Evolutionary conservation across 2,329 filamentous ascomycete species (phyloP), one percentile per base, ranked within the genome.

Genomic region (Arthrobotrys sinensis): DNA sequence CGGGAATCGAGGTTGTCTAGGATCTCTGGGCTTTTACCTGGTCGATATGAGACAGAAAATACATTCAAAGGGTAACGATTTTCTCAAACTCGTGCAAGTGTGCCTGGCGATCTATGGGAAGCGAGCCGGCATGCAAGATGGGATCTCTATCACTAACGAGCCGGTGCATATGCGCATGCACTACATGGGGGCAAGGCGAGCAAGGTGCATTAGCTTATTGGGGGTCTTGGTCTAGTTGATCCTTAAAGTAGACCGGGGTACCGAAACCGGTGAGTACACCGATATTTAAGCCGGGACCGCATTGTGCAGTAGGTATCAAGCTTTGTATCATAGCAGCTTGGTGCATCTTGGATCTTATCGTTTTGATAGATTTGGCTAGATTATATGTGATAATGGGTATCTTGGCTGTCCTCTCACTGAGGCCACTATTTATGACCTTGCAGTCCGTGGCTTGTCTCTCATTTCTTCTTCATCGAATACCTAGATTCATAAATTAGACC

Each of bases 391-490:
- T 14, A 38, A 24, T 21, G 10, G 28, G 8, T 14, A 19, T 21
- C 14, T 16, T 12, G 4, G 45, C 7, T 24, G 16, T 6, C 34
- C 16, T 32, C 32, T 6, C 16, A 34, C 11, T 19, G n/a, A 2
- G 14, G 12, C 40, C 40, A 12, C 40, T n/a, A 45, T 45, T 5
- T 2, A 16, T 3, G 11, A 12, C 10, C 21, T 32, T 32, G 21
- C 8, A 52, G 24, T 28, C 48, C 16, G n/a, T 12, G n/a, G 7
- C 34, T 28, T 21, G 19, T 8, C 11, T 19, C 21, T 28, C 65
- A 69, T 60, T 65, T 78, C 48, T 78, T 78, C 16, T 57, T 78
- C 73, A 78, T 67, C 3, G 66, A 78, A 48, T 78, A 78, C 36
- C 73, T 78, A 60, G 16, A 19, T 4, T 21, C 24, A 19, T 60